These are phyloP conservation scores for Botryotinia convoluta DNA, from an alignment of 2,329 filamentous ascomycete species.

Conservation along the genomic window DNA sequence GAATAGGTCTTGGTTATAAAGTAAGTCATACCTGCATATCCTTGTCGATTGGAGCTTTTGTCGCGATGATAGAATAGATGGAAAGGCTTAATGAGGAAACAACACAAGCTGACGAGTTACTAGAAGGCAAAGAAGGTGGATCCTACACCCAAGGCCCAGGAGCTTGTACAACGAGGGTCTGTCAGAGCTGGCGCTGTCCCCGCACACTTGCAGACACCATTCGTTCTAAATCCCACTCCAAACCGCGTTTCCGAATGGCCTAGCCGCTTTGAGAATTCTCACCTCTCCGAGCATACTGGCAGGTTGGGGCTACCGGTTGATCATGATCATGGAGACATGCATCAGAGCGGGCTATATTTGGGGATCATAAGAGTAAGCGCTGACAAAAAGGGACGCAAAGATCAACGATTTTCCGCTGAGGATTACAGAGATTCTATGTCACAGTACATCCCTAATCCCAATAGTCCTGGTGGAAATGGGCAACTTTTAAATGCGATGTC, in stretches of 20 bases:
- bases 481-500: fast-evolving
- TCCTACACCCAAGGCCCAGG: fast-evolving
- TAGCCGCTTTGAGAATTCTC: not conserved
- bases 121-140: not conserved
- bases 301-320: not conserved
- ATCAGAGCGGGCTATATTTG: not conserved
- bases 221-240: not conserved
- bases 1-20: not conserved
- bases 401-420: not conserved
- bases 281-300: not conserved
- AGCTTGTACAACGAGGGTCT: not conserved
- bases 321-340: not conserved
- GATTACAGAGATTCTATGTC: not conserved
- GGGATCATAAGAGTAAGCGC: fast-evolving
- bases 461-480: not conserved
- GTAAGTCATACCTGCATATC: not conserved
- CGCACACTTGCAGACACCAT: not conserved
- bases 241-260: not conserved
- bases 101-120: not conserved
- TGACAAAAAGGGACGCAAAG: not conserved
- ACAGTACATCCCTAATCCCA: fast-evolving
- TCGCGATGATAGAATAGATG: not conserved
- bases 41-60: not conserved
- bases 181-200: fast-evolving
- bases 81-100: not conserved